Base-by-base conservation (phyloP, 345 rosid genomes). In the Trapa incisa region DNA sequence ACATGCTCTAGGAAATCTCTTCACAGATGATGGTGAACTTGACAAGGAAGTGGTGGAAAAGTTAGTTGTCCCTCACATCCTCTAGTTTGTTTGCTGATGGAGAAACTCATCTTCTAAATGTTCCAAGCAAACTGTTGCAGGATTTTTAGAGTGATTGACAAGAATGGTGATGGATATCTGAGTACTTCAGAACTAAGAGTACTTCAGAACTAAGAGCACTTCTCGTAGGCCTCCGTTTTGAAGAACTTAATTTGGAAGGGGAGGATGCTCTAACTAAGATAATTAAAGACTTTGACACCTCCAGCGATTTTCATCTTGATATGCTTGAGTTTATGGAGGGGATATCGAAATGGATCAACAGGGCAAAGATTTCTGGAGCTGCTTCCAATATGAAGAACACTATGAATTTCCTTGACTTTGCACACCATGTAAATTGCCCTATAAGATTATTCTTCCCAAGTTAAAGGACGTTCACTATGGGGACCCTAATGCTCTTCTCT, bases 361-460 rank as follows among this genome's bases (percentile, higher is more conserved):
- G 70, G 37, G 84, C 83, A 79, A 78, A 66, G 76, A 80, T 80
- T 57, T 58, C 71, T 11, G 79, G 80, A 15, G 79, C 72, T 73
- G 22, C 72, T 67, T 74, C 75, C 70, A 80, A 74, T 68, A 76
- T 75, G 16, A 58, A 80, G 2, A 81, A 81, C 16, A 79, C 96
- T 0, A 47, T 50, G 45, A 83, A 86, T 47, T 72, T 78, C 72
- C 70, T 94, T 17, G 75, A 81, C 52, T 65, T 77, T 69, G 84
- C 70, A 77, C 86, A 85, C 68, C 47, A 11, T 75, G 99, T 88
- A 72, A 77, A 80, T 74, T 72, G 56, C 14, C 41, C 53, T 63
- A 41, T 60, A 17, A 58, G 61, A 53, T 10, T 64, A 53, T 10
- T 64, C 15, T 35, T 43, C 43, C 0, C 4, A 54, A 6, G 14